Base-by-base conservation (phyloP, 331 rosid species). In the Stylosanthes scabra region DNA sequence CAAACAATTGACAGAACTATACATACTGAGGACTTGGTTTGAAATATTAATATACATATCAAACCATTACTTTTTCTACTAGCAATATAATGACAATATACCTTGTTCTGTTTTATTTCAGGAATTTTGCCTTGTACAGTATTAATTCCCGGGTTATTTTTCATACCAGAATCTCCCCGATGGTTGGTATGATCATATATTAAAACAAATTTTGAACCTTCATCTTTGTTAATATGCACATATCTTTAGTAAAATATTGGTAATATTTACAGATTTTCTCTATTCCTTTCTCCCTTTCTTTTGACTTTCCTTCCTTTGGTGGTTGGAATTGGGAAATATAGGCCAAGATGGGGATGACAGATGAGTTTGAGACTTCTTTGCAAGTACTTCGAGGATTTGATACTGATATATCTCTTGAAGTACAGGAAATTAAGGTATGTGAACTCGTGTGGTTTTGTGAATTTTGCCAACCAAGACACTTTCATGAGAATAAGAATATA, bases 331-430 rank as follows among this genome's bases (percentile, higher is more conserved):
- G 81, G 72, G 57, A 47, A 34, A 5, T 58, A 27, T 60, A 92
- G 97, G 97, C 96, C 64, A 89, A 92, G 82, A 92, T 92, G 97
- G 91, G 97, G 41, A 88, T 92, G 97, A 88, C 88, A 61, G 97
- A 92, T 29, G 93, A 92, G 47, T 92, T 89, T 75, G 97, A 92
- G 77, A 67, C 93, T 78, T 89, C 97, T 11, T 87, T 92, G 76
- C 97, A 92, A 88, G 96, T 92, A 67, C 77, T 89, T 60, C 83
- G 96, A 59, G 97, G 97, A 74, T 86, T 92, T 60, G 93, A 87
- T 77, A 80, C 92, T 1, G 96, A 92, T 81, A 92, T 92, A 68
- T 84, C 96, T 25, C 60, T 68, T 27, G 97, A 92, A 92, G 96
- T 89, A 63, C 72, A 89, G 63, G 97, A 92, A 72, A 92, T 92